Evolutionary conservation across 352 stramenopile genomes (phyloP), one percentile per base, ranked within the genome.

Genomic region (Phytophthora tubulina): DNA sequence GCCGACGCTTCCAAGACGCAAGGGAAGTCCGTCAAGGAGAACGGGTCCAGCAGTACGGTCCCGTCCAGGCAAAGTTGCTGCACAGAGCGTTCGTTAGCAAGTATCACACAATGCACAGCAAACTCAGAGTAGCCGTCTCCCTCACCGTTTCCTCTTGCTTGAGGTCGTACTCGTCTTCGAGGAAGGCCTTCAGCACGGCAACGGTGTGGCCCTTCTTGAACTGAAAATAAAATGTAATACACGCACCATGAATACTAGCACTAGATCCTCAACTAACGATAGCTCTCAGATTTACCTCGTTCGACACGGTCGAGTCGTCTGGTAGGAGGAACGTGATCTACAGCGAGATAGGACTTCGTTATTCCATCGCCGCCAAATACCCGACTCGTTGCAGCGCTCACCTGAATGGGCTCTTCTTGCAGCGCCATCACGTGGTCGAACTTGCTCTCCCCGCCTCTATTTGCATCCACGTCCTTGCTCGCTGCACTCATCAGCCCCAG

Each of bases 121-220:
- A 41, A 10, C 21, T 27, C 39, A 48, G 11, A 57, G 6, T 54
- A 63, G 14, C 10, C 14, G 15, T 14, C 14, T 21, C 9, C 32
- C 72, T 15, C 63, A 91, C 81, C 65, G 75, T 76, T 51, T 69
- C 50, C 5, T 81, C 31, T 35, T 74, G 70, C 14, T 72, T 41
- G 7, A 91, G 55, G 31, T 86, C 80, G 55, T 66, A 84, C 59
- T 91, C 81, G 4, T 86, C 81, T 53, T 81, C 78, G 15, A 91
- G 63, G 51, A 88, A 91, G 44, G 73, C 66, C 60, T 91, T 91
- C 30, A 90, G 70, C 52, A 91, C 84, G 9, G 73, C 70, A 53
- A 91, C 72, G 1, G 82, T 91, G 39, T 91, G 84, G 0, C 84
- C 84, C 56, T 89, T 91, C 49, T 88, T 87, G 71, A 91, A 91